These are phyloP conservation scores for Penicillium sp. DNA, from an alignment of 2,329 filamentous ascomycete genomes.

Conservation along the genomic window DNA sequence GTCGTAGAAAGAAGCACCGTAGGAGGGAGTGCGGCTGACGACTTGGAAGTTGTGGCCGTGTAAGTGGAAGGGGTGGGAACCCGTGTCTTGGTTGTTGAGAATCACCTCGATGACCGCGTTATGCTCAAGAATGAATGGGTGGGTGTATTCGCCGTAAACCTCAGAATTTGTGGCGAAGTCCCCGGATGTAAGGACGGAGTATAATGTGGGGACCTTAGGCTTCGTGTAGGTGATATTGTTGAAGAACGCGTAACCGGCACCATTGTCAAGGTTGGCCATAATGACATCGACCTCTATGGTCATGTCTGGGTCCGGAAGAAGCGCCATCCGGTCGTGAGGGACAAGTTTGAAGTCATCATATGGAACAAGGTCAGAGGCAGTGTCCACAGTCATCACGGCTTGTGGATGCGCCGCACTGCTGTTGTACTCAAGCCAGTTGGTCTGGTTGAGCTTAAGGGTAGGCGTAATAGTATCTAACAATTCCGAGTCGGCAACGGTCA, in stretches of 20 bases:
- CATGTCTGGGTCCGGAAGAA: conserved; percentile 61
- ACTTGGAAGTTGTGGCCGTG: conserved; percentile 67
- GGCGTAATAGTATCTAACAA: conserved; percentile 35
- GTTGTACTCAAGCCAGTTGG: conserved; percentile 64
- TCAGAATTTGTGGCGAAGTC: conserved; percentile 53
- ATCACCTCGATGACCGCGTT: conserved; percentile 46
- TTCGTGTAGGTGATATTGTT: conserved; percentile 28
- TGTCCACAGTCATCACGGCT: conserved; percentile 26
- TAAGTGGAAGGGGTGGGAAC: conserved; percentile 52
- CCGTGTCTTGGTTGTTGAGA: conserved; percentile 45
- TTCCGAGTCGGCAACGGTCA: conserved; percentile 29
- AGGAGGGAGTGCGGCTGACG: conserved; percentile 57
- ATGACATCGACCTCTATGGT: conserved; percentile 56
- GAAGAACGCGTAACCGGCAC: conserved; percentile 52
- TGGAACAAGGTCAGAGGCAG: conserved; percentile 48
- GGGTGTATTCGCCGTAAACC: conserved; percentile 66
- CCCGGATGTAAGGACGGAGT: conserved; percentile 38
- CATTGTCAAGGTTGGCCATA: conserved; percentile 72
- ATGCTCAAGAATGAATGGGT: conserved; percentile 47
- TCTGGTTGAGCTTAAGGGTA: conserved; percentile 39
- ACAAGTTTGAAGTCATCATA: conserved; percentile 74
- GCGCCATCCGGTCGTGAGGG: conserved; percentile 64
- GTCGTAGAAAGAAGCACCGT: conserved; percentile 59
- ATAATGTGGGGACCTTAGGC: conserved; percentile 28
- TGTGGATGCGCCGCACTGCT: conserved; percentile 48